Base-by-base conservation (phyloP, 306 rosid species). In the Fragaria iinumae region DNA sequence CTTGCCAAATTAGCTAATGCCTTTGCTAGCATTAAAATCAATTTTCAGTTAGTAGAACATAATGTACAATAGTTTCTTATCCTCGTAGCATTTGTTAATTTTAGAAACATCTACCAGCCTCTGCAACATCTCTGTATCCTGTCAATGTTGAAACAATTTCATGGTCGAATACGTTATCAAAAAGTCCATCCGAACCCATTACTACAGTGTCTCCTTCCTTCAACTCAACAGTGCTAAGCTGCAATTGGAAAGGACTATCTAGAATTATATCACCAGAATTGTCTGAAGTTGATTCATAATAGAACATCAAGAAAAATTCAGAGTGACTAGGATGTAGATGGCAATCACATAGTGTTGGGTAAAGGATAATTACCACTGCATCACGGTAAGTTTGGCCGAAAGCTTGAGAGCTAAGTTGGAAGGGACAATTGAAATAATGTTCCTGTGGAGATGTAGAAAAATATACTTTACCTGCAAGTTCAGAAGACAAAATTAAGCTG, bases 391-490 rank as follows among this genome's bases (percentile, higher is more conserved):
- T 95, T 83, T 95, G 99, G 80, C 97, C 91, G 67, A 82, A 84
- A n/a, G 70, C 74, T 86, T 86, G 88, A 71, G 97, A 95, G 87
- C 97, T 88, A 74, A 91, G 85, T 84, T 95, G 99, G 82, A 79
- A 95, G 47, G 97, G 99, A 78, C 97, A 95, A 53, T 95, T 92
- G 77, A 95, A 95, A 73, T 87, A 95, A 81, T 92, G 99, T 82
- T 95, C 99, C 82, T 92, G 99, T 11, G 97, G 97, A 78, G 86
- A 82, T 47, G 97, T 89, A 73, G 97, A 87, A 86, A 86, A 95
- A 45, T 86, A 48, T 13, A 88, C 73, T 69, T 50, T 76, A 80
- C 93, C 99, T 96, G 86, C 38, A 70, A 82, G 23, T 69, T 20
- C 66, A 41, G 34, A 67, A 21, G 50, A 39, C 11, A 5, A 20